Evolutionary conservation across 176 grass and related monocot species (phyloP), one percentile per base, ranked within the genome.

Genomic region (Zea mays): DNA sequence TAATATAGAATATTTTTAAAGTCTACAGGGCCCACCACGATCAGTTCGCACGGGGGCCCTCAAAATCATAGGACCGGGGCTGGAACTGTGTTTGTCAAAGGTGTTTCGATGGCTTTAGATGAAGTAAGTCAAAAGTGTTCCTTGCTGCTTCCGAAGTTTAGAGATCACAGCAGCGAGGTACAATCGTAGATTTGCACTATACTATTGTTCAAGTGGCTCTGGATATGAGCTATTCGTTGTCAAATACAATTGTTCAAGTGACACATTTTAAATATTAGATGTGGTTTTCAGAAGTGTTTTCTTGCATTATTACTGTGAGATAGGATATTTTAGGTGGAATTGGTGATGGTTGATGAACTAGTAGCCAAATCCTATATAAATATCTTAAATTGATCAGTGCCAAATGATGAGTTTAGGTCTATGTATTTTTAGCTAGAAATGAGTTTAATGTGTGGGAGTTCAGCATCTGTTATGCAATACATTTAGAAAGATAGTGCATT

Each of bases 301-400:
- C 10, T 41, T 68, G 77, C 19, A 67, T 11, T 35, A 12, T 73
- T 55, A 4, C 35, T 14, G 20, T 59, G 66, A 38, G 33, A 75
- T 43, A 63, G 11, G 33, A 42, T 52, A 52, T 69, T 70, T 36
- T 14, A 52, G 78, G 10, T 69, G 55, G 0, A 62, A 10, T 60
- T 60, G 59, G 44, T 65, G 56, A 71, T 55, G 58, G 46, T 47
- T 65, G 56, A 71, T 55, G 58, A 70, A 34, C 68, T n/a, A 6
- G 11, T 34, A 75, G 1, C 21, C 8, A 63, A 63, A 41, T 45
- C 65, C 5, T 39, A 56, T 19, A 71, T 14, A 63, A 44, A 63
- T 36, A 52, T 40, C 11, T 33, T 17, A 56, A 19, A 21, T 55
- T n/a, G 1, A 39, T 11, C 38, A 63, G 59, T 55, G 33, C 2